Evolutionary conservation across 2,329 filamentous ascomycete genomes (phyloP).

Genomic region (Hymenoscyphus fraxineus): DNA sequence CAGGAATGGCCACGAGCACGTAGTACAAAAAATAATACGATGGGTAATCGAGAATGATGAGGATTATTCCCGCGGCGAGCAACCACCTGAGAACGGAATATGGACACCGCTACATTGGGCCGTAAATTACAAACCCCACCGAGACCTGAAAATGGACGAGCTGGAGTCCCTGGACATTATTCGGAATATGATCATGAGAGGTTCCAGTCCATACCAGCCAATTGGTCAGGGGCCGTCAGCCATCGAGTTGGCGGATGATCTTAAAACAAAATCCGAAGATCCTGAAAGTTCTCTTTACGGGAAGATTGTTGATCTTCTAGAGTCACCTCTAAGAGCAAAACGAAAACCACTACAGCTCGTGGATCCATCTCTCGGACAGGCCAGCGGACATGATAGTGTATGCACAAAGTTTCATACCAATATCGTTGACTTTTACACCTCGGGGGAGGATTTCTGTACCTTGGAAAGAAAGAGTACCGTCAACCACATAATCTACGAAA

Average conservation of each 20-base stretch:
- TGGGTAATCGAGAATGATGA: neutral
- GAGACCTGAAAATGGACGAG: neutral
- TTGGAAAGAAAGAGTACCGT: slow-evolving; percentile 3
- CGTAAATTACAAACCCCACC: neutral
- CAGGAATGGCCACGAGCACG: neutral
- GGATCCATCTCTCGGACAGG: neutral
- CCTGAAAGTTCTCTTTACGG: neutral
- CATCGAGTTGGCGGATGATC: neutral
- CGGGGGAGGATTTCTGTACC: neutral
- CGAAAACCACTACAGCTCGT: slow-evolving; percentile 1
- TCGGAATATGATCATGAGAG: slow-evolving; percentile 5
- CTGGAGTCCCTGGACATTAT: neutral
- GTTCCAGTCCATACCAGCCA: neutral
- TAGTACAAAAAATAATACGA: neutral
- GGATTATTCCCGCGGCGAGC: neutral
- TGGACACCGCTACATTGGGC: slow-evolving; percentile 7
- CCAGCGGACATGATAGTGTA: neutral
- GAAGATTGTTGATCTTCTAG: neutral
- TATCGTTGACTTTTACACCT: slow-evolving; percentile 4
- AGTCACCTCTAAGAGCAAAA: neutral
- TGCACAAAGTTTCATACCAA: slow-evolving; percentile 3
- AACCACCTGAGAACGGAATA: neutral
- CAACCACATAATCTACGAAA: slow-evolving; percentile 3
- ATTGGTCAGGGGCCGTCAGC: neutral
- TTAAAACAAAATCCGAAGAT: neutral